Percentiles rank a stretch among this genome's conserved stretches.
Evolutionary conservation across 2,329 filamentous ascomycete species (phyloP).

Genomic region (Exophiala mesophila): DNA sequence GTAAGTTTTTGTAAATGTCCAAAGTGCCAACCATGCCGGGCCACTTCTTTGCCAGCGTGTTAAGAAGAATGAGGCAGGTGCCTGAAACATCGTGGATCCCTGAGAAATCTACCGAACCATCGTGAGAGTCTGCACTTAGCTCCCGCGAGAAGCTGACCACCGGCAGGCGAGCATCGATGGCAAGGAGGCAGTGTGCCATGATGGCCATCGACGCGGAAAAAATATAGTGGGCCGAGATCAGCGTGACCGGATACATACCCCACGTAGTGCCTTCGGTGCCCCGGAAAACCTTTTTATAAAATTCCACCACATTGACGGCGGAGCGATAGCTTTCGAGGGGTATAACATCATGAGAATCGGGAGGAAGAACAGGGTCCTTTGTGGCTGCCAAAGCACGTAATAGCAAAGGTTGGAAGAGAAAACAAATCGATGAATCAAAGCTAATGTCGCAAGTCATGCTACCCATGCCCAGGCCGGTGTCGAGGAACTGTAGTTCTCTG

Average conservation of each 20-base stretch:
- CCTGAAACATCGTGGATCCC: slow-evolving; percentile 27
- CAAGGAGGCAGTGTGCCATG: slow-evolving; percentile 30
- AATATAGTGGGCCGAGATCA: slow-evolving; percentile 32
- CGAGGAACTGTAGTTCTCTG: slow-evolving; percentile 23
- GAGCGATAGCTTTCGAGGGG: slow-evolving; percentile 31
- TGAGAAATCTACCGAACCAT: slow-evolving; percentile 25
- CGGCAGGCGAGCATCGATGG: slow-evolving; percentile 27
- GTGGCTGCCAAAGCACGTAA: slow-evolving; percentile 24
- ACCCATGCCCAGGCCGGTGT: slow-evolving; percentile 25
- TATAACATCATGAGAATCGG: slow-evolving; percentile 18
- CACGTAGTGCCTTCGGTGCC: slow-evolving; percentile 28
- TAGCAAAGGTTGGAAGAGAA: slow-evolving; percentile 32
- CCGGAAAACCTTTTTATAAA: slow-evolving; percentile 30
- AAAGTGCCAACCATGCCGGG: slow-evolving; percentile 27
- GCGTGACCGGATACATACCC: slow-evolving; percentile 31
- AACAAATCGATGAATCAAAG: slow-evolving; percentile 32
- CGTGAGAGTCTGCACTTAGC: slow-evolving; percentile 18
- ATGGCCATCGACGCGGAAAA: slow-evolving; percentile 31
- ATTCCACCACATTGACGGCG: slow-evolving; percentile 28
- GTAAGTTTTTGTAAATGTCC: slow-evolving; percentile 28
- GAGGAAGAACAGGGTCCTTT: slow-evolving; percentile 20
- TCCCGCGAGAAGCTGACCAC: slow-evolving; percentile 25
- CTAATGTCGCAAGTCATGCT: slow-evolving; percentile 32
- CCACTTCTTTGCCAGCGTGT: slow-evolving; percentile 26
- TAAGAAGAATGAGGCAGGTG: slow-evolving; percentile 26